phyloP scores from a whole-genome alignment of 331 rosid species.

The Erythrophleum ivorense region DNA sequence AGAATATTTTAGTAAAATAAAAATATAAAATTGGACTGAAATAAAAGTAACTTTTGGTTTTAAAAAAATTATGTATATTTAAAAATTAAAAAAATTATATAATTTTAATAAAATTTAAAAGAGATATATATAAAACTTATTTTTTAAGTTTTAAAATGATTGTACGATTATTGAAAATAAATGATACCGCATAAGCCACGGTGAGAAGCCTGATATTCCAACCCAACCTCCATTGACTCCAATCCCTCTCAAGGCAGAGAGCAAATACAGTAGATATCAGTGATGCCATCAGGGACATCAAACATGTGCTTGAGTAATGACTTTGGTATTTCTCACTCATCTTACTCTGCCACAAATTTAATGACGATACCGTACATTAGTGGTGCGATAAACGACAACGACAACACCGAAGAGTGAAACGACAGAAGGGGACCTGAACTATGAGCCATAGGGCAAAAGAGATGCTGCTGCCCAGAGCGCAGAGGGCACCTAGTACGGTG shows the following conservation, averaged over 20 bases:
- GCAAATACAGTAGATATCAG: slow-evolving; percentile 29
- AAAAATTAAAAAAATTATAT: too few relatives aligned
- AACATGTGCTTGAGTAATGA: slow-evolving; percentile 44
- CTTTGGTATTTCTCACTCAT: slow-evolving; percentile 44
- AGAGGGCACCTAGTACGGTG: not conserved
- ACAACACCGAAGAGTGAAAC: not conserved
- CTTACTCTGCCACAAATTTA: slow-evolving; percentile 37
- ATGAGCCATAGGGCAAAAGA: slow-evolving; percentile 62
- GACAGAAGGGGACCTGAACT: slow-evolving; percentile 56
- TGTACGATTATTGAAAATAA: too few relatives aligned
- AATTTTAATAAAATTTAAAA: too few relatives aligned
- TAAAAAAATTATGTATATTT: too few relatives aligned
- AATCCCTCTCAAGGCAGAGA: slow-evolving; percentile 45
- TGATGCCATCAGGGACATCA: slow-evolving; percentile 47
- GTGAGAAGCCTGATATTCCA: slow-evolving; percentile 54
- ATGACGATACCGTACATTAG: not conserved
- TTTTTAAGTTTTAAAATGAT: too few relatives aligned
- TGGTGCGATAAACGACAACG: not conserved
- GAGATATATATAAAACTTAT: too few relatives aligned
- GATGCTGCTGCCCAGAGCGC: slow-evolving; percentile 41
- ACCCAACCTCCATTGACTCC: slow-evolving; percentile 49
- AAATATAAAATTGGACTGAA: too few relatives aligned
- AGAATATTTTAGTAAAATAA: too few relatives aligned
- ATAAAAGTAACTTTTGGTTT: too few relatives aligned
- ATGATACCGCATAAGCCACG: slow-evolving; percentile 44